Evolutionary conservation across 495 filamentous ascomycete species (phyloP).

Genomic region (Immersiella caudata): DNA sequence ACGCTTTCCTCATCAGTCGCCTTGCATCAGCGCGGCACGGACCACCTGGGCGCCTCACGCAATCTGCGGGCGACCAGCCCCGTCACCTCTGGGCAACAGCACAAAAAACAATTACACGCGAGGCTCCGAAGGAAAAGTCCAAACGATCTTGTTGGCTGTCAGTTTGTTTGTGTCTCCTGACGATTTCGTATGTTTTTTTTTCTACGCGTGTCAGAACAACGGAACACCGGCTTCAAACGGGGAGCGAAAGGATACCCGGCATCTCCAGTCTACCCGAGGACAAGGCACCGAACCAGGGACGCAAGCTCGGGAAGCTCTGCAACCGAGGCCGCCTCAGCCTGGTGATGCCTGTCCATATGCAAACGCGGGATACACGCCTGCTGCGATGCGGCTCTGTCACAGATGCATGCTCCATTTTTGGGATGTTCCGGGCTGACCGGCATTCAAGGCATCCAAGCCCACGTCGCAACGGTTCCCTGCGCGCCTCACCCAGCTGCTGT

Average conservation of each 20-base stretch:
- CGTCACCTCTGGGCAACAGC: no score
- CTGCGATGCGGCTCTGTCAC: neutral
- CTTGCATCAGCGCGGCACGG: neutral
- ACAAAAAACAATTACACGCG: no score
- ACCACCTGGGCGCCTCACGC: neutral
- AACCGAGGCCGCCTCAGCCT: neutral
- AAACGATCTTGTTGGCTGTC: neutral
- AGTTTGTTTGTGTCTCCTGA: neutral
- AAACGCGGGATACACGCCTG: neutral
- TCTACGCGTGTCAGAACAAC: neutral
- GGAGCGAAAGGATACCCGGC: neutral
- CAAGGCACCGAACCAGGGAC: neutral
- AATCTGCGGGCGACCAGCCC: neutral
- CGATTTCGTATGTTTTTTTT: neutral
- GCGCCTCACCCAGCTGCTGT: neutral
- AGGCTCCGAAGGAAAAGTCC: no score
- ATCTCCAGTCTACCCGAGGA: neutral
- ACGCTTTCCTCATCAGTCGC: slow-evolving; percentile 18
- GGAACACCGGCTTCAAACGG: neutral
- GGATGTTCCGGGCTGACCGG: neutral
- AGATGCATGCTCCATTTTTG: neutral
- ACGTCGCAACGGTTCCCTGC: neutral
- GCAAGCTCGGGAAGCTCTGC: slow-evolving; percentile 5
- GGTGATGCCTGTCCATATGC: neutral
- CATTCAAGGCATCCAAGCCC: neutral